phyloP scores from a whole-genome alignment of 495 filamentous ascomycete species.

The Glarea lozoyensis region DNA sequence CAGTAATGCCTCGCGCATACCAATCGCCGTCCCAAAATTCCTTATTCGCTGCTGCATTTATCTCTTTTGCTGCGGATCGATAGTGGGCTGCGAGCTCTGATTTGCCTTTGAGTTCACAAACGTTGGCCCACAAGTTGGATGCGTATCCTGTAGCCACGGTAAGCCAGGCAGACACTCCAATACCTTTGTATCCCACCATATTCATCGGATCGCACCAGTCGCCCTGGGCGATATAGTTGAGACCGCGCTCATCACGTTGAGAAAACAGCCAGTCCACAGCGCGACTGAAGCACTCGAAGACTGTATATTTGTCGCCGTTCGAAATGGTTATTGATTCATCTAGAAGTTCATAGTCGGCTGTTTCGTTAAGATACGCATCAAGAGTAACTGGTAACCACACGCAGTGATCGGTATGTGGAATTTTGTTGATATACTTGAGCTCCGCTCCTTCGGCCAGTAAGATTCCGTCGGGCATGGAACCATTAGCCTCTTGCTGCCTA shows the following conservation, averaged over 20 bases:
- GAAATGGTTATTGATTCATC: slow-evolving; percentile 31
- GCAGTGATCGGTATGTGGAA: slow-evolving; percentile 50
- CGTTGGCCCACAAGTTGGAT: slow-evolving; percentile 37
- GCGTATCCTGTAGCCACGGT: slow-evolving; percentile 45
- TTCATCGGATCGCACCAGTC: slow-evolving; percentile 55
- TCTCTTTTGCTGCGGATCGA: slow-evolving; percentile 33
- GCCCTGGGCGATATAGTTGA: slow-evolving; percentile 48
- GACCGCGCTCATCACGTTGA: slow-evolving; percentile 40
- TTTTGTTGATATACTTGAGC: slow-evolving; percentile 51
- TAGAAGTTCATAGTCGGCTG: slow-evolving; percentile 41
- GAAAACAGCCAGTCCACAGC: slow-evolving; percentile 45
- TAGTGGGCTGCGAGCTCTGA: slow-evolving; percentile 30
- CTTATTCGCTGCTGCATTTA: slow-evolving; percentile 40
- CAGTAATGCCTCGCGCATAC: slow-evolving; percentile 49
- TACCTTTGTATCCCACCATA: slow-evolving; percentile 49
- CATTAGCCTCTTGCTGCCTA: slow-evolving; percentile 40
- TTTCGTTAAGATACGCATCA: slow-evolving; percentile 44
- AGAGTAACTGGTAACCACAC: slow-evolving; percentile 46
- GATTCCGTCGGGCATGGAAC: slow-evolving; percentile 50
- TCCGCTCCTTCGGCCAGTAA: slow-evolving; percentile 42
- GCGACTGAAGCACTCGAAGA: slow-evolving; percentile 42
- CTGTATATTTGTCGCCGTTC: slow-evolving; percentile 36
- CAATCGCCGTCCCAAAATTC: slow-evolving; percentile 48
- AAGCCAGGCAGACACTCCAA: slow-evolving; percentile 48
- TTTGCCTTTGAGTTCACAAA: slow-evolving; percentile 38